Evolutionary conservation across 805 yeast genomes (phyloP), one percentile per base, ranked within the genome.

Genomic region (Hanseniaspora lachancei): DNA sequence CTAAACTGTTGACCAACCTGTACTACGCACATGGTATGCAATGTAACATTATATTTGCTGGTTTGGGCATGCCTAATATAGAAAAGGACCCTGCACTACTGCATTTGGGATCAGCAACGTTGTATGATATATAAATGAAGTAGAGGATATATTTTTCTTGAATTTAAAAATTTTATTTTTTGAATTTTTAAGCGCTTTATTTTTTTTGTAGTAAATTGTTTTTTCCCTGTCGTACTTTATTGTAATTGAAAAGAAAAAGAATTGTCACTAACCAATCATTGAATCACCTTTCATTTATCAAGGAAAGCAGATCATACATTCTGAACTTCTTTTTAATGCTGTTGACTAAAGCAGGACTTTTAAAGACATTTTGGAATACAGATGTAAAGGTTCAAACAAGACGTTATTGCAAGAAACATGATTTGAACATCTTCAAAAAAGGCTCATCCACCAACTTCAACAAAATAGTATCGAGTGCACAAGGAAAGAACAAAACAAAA

Each of bases 1-100:
- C 98, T 0, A 93, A 93, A 68, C 72, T 91, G 57, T 72, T 91
- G 59, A 82, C 93, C 0, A 82, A 84, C 44, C 71, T 93, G 50
- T 79, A 80, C 62, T 89, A 88, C 64, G 86, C 86, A 60, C 79
- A 78, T 18, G 79, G 56, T 39, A 53, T 53, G 56, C 56, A 53
- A 39, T 53, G 49, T 39, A 53, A 46, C 66, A 86, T 95, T 71
- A 89, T 91, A 44, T 76, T 79, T 72, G 84, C 89, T 8, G 77
- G 76, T 6, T 67, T 75, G 29, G 72, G 74, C 72, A 66, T 70
- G 39, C 77, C 77, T 34, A 63, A 69, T 58, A 72, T 75, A 20
- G 57, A 55, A 16, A 60, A 63, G 18, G 60, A 66, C 36, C 66
- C 68, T 12, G 63, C 65, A 15, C 63, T 62, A 58, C 57, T 70